A percentile compares a stretch with the other conserved stretches of the same genome.
Evolutionary conservation across 768 basidiomycete species (phyloP).

Genomic region (Crepidotus variabilis): DNA sequence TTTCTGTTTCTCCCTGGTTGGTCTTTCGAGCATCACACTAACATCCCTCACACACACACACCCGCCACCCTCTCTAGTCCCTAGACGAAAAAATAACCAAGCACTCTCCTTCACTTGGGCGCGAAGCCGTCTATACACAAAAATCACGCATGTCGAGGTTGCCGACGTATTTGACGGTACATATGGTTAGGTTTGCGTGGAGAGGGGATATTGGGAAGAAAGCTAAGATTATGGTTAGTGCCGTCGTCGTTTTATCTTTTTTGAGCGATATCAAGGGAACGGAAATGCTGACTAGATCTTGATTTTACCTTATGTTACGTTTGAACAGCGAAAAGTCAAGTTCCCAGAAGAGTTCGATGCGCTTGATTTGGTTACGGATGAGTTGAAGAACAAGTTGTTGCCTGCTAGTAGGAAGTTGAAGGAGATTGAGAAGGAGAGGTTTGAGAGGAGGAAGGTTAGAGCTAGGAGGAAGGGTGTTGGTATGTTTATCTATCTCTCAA

Average conservation of each 20-base stretch:
- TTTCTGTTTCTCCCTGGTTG: too few relatives aligned
- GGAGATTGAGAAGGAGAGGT: slow-evolving; percentile 79
- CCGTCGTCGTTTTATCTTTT: neutral
- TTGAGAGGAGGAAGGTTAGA: slow-evolving; percentile 77
- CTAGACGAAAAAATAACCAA: slow-evolving; percentile 88
- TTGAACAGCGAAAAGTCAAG: slow-evolving; percentile 77
- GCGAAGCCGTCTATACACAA: slow-evolving; percentile 79
- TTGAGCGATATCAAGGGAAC: too few relatives aligned
- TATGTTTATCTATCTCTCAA: too few relatives aligned
- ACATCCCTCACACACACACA: too few relatives aligned
- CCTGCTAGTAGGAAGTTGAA: slow-evolving; percentile 72
- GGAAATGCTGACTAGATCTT: too few relatives aligned
- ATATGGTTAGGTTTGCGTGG: slow-evolving; percentile 98
- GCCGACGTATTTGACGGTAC: slow-evolving; percentile 81
- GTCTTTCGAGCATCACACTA: too few relatives aligned
- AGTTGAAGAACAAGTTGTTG: slow-evolving; percentile 65
- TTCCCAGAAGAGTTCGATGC: slow-evolving; percentile 89
- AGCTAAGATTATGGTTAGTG: slow-evolving; percentile 91
- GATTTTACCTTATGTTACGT: neutral
- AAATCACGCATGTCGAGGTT: slow-evolving; percentile 79
- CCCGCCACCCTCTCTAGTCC: slow-evolving; percentile 42
- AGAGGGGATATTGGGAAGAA: slow-evolving; percentile 86
- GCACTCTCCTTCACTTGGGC: slow-evolving; percentile 70
- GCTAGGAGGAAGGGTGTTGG: slow-evolving; percentile 59
- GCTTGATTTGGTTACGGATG: slow-evolving; percentile 75